Evolutionary conservation across 139 green algal species (phyloP), one percentile per base, ranked within the genome.

Genomic region (Chlorella vulgaris): DNA sequence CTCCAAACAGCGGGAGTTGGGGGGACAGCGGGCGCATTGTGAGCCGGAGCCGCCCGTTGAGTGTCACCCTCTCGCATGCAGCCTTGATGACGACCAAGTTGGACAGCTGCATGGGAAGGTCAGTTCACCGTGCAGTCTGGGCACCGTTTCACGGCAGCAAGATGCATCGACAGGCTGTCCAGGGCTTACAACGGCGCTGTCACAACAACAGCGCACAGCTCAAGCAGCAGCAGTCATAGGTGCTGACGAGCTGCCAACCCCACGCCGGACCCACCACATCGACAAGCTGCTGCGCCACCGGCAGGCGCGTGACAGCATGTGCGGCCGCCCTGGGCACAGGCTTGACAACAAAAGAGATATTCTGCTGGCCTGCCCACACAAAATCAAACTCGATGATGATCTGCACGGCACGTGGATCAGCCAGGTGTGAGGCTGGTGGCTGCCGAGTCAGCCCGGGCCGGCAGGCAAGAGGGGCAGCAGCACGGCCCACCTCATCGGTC

Each of bases 51-150:
- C 76, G 62, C 28, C 76, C 76, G 18, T 74, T 63, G 40, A 82
- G 8, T 19, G 62, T 71, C 43, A 70, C 35, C 29, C 47, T 47
- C 61, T 82, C 76, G 22, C 74, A 35, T 10, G 76, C 62, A 7
- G 43, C 63, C 76, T 82, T 82, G 62, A 82, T 75, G 31, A 75
- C 35, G 26, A 82, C 76, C 2, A 61, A 15, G 33, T 82, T 81
- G 69, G 24, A 40, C 21, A 76, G 10, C 69, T 76, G 69, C 4
- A 31, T 28, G 18, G n/a, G 55, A 15, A 65, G 55, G 18, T 10
- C 13, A 10, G 15, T 10, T 55, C 13, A 55, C 47, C 15, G 47
- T 15, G 47, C 47, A 55, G 13, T 15, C 10, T 55, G 47, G 47
- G 47, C 47, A 55, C 47, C 15, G 47, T 55, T 15, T 55, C n/a